Evolutionary conservation across 2,329 filamentous ascomycete species (phyloP), one percentile per base, ranked within the genome.

Genomic region (Coniochaeta hoffmannii): DNA sequence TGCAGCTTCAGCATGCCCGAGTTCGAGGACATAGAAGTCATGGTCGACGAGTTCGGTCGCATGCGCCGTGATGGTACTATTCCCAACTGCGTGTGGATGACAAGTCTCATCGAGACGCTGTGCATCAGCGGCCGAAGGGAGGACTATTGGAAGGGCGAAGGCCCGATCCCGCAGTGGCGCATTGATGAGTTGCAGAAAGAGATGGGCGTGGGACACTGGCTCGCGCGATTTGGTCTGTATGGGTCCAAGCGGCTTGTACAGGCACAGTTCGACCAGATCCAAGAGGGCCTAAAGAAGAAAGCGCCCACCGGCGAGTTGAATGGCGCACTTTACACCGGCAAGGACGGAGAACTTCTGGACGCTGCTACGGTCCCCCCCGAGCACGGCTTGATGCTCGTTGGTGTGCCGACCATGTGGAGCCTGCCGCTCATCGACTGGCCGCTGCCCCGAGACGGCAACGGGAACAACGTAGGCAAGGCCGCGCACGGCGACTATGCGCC

Each of bases 1-100:
- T 77, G 74, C 61, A 66, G 68, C 10, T 76, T 77, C 54, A 68
- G 72, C 57, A 73, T 77, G 68, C 71, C 73, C 1, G 69, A 73
- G 9, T 69, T 74, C 24, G 73, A 75, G 7, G 74, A 77, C 59
- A 66, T 77, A 22, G 73, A 71, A 53, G 68, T 68, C 24, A 72
- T 78, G 56, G 70, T 72, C 6, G 73, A 78, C 54, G 63, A 70
- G 0, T 76, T 78, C 50, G 70, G 73, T 3, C 69, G 70, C 31
- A 63, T 78, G 62, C 69, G 73, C 22, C 68, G 74, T 17, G 70
- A 74, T 55, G 73, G 73, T 1, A 66, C 71, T 5, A 61, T 78
- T 11, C 71, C 73, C 0, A 71, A 69, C 41, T 70, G 71, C 17
- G 69, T 75, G 26, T 76, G 76, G 58, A 71, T 76, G 12, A 73